phyloP scores from a whole-genome alignment of 768 basidiomycete genomes.

The Tephrocybe sp. region DNA sequence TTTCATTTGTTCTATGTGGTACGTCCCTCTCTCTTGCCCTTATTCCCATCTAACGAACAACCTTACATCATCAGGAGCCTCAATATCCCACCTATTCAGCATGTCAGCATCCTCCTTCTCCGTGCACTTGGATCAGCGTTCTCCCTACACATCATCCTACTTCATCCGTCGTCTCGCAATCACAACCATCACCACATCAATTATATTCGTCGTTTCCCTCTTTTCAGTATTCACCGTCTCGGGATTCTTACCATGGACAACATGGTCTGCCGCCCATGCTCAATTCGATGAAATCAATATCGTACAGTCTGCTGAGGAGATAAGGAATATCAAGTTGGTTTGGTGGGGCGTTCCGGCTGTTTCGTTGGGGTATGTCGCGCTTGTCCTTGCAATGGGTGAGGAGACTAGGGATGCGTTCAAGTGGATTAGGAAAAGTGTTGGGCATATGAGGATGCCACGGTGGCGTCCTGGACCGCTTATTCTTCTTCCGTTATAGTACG shows the following conservation, averaged over 20 bases:
- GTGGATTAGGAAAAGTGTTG: constrained; percentile 27
- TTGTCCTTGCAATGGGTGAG: constrained; percentile 36
- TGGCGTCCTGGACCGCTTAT: constrained; percentile 12
- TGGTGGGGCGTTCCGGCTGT: constrained; percentile 43
- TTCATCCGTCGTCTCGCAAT: constrained; percentile 59
- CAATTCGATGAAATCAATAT: constrained; percentile 36
- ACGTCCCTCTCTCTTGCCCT: constrained; percentile 17
- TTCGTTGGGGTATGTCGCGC: constrained; percentile 36
- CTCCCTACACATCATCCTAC: constrained; percentile 38
- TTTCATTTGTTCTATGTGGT: constrained; percentile 43
- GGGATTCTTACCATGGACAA: constrained; percentile 35
- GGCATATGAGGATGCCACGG: neutral
- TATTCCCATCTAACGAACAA: neutral
- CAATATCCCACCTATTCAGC: constrained; percentile 31
- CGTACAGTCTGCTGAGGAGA: constrained; percentile 21
- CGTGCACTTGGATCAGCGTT: constrained; percentile 37
- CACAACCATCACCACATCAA: constrained; percentile 39
- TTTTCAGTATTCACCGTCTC: constrained; percentile 36
- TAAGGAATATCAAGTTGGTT: constrained; percentile 23
- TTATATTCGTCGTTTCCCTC: constrained; percentile 37
- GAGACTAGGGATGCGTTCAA: constrained; percentile 32
- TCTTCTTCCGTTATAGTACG: constrained; percentile 24
- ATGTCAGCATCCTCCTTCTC: constrained; percentile 25
- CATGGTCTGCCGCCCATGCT: constrained; percentile 46
- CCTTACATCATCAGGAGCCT: constrained; percentile 23